Evolutionary conservation across 352 stramenopile species (phyloP).

Genomic region (Phytophthora kernoviae): DNA sequence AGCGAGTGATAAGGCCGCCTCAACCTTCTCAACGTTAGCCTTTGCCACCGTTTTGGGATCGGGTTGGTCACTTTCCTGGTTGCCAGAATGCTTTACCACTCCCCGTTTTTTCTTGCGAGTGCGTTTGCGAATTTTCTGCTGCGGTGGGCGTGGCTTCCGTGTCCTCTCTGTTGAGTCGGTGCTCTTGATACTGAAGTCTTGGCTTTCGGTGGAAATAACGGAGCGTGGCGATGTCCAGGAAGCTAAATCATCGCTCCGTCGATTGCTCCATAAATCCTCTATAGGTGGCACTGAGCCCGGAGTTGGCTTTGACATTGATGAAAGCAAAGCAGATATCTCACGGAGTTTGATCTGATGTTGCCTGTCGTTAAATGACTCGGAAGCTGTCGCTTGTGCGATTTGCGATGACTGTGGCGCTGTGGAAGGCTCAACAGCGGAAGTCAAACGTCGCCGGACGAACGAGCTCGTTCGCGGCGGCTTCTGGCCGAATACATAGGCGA

Average conservation of each 20-base stretch:
- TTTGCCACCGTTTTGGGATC: conserved; percentile 19
- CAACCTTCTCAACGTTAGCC: conserved; percentile 40
- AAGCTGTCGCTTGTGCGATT: not conserved
- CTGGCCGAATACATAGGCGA: not conserved
- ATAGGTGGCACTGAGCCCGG: not conserved
- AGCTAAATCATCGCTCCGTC: conserved; percentile 8
- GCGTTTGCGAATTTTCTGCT: conserved; percentile 31
- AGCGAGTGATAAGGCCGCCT: conserved; percentile 34
- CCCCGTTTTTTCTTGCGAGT: conserved; percentile 25
- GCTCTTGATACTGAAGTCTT: conserved; percentile 3
- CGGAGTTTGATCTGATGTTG: conserved; percentile 6
- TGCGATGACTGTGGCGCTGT: not conserved
- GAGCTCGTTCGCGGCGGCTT: conserved; percentile 20
- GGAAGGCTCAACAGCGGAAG: conserved; percentile 4
- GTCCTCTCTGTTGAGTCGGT: conserved; percentile 11
- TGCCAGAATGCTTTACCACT: conserved; percentile 11
- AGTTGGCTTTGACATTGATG: not conserved
- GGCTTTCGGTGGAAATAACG: conserved; percentile 7
- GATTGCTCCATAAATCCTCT: conserved; percentile 9
- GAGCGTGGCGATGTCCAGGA: conserved; percentile 18
- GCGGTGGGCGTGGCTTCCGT: conserved; percentile 27
- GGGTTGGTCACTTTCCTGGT: conserved; percentile 23
- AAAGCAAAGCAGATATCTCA: conserved; percentile 4
- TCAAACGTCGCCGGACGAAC: conserved; percentile 27
- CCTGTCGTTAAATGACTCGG: conserved; percentile 3